Evolutionary conservation across 805 yeast species (phyloP).

Genomic region (Saccharomycopsis sp.): DNA sequence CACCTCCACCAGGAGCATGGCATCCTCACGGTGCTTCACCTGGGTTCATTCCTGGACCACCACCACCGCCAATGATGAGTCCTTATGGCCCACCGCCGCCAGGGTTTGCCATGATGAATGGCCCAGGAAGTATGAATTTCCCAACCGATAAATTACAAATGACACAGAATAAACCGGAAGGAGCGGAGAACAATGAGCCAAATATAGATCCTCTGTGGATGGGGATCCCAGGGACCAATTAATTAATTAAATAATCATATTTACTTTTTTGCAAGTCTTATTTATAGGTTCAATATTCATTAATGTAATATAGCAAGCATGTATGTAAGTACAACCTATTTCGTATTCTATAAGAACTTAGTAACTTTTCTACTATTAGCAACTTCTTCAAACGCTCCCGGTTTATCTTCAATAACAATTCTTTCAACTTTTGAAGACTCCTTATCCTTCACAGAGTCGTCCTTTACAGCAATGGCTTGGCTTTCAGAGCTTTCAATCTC

Average conservation of each 20-base stretch:
- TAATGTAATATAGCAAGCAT: too few relatives aligned
- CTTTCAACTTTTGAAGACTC: slow-evolving; percentile 21
- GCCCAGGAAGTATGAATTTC: background rate
- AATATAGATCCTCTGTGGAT: background rate
- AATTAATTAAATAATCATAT: too few relatives aligned
- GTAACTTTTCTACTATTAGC: slow-evolving; percentile 33
- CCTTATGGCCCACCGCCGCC: slow-evolving; percentile 1
- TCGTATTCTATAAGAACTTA: slow-evolving; percentile 31
- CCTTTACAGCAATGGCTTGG: background rate
- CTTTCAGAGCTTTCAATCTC: background rate
- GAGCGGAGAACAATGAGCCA: too few relatives aligned
- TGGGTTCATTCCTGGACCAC: background rate
- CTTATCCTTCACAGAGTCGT: background rate
- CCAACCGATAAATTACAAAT: background rate
- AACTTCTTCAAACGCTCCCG: slow-evolving; percentile 34
- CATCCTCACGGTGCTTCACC: slow-evolving; percentile 1
- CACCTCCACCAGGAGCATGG: slow-evolving; percentile 1
- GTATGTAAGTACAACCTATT: background rate
- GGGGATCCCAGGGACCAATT: background rate
- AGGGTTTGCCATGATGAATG: background rate
- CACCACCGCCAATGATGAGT: slow-evolving; percentile 9
- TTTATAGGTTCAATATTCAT: too few relatives aligned
- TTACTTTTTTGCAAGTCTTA: too few relatives aligned
- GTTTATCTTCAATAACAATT: slow-evolving; percentile 31
- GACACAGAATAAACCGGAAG: background rate